phyloP scores from a whole-genome alignment of 352 stramenopile genomes.

The Phytophthora tubulina region DNA sequence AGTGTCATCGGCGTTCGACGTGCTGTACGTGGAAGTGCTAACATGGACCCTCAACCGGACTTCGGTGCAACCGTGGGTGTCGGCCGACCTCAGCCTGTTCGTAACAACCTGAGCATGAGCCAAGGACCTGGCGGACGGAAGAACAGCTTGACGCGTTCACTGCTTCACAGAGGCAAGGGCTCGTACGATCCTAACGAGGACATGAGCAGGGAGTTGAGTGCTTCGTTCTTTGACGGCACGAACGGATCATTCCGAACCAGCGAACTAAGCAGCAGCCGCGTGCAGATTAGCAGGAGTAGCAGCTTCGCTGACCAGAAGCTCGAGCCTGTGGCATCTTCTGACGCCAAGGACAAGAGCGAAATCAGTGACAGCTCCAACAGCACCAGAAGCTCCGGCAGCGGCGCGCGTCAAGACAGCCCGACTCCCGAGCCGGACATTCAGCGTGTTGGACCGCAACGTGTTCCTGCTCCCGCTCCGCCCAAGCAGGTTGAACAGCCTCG shows the following conservation, averaged over 20 bases:
- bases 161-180: slow-evolving; percentile 34
- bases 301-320: slow-evolving; percentile 42
- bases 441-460: slow-evolving; percentile 37
- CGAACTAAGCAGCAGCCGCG: slow-evolving; percentile 38
- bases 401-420: slow-evolving; percentile 23
- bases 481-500: slow-evolving; percentile 32
- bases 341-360: slow-evolving; percentile 31
- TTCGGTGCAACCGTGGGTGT: slow-evolving; percentile 30
- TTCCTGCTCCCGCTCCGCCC: slow-evolving; percentile 36
- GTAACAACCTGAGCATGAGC: slow-evolving; percentile 38
- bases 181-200: slow-evolving; percentile 44
- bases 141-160: slow-evolving; percentile 24
- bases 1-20: slow-evolving; percentile 47
- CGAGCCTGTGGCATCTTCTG: slow-evolving; percentile 24
- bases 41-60: slow-evolving; percentile 21
- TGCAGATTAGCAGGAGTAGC: slow-evolving; percentile 39
- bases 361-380: slow-evolving; percentile 41
- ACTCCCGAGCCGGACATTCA: slow-evolving; percentile 34
- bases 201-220: slow-evolving; percentile 41
- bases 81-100: slow-evolving; percentile 18
- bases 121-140: slow-evolving; percentile 38
- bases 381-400: slow-evolving; percentile 39
- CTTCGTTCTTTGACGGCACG: slow-evolving; percentile 53
- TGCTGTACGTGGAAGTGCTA: slow-evolving; percentile 26
- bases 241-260: slow-evolving; percentile 41